Evolutionary conservation across 2,329 filamentous ascomycete species (phyloP).

Genomic region (Arthrobotrys musiformis): DNA sequence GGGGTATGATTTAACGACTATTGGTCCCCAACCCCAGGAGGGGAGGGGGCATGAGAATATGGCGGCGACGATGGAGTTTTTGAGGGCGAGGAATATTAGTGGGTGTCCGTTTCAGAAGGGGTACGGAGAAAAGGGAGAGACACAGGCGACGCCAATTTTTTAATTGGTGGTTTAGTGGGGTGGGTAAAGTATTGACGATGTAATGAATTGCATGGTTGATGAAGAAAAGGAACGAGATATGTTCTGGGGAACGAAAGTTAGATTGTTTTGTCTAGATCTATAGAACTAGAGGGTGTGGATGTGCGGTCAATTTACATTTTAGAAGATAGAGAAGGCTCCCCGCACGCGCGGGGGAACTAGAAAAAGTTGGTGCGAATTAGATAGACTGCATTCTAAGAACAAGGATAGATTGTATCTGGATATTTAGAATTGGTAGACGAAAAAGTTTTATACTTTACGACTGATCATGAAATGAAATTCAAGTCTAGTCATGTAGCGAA

Average conservation of each 20-base stretch:
- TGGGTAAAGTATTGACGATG: neutral
- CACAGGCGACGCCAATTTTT: neutral
- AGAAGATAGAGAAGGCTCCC: too few relatives aligned
- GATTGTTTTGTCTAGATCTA: conserved; percentile 69
- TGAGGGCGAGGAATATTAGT: conserved; percentile 14
- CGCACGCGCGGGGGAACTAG: too few relatives aligned
- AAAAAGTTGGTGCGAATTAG: neutral
- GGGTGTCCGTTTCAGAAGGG: conserved; percentile 11
- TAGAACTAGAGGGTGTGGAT: neutral
- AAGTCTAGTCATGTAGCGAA: too few relatives aligned
- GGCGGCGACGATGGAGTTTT: conserved; percentile 43
- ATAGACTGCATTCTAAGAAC: too few relatives aligned
- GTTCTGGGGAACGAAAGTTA: neutral
- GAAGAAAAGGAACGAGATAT: too few relatives aligned
- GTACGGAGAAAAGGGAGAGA: neutral
- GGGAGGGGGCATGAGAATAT: conserved; percentile 48
- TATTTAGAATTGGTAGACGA: too few relatives aligned
- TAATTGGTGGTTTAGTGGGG: neutral
- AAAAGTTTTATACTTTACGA: too few relatives aligned
- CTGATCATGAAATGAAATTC: too few relatives aligned
- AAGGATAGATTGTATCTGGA: too few relatives aligned
- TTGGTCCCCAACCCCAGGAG: conserved; percentile 54
- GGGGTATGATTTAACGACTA: conserved; percentile 54
- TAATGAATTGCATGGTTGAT: neutral
- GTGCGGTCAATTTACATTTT: neutral